A percentile compares a stretch with the other conserved stretches of the same genome.
phyloP scores from a whole-genome alignment of 2,329 filamentous ascomycete genomes.

The Fusarium lyarnte region DNA sequence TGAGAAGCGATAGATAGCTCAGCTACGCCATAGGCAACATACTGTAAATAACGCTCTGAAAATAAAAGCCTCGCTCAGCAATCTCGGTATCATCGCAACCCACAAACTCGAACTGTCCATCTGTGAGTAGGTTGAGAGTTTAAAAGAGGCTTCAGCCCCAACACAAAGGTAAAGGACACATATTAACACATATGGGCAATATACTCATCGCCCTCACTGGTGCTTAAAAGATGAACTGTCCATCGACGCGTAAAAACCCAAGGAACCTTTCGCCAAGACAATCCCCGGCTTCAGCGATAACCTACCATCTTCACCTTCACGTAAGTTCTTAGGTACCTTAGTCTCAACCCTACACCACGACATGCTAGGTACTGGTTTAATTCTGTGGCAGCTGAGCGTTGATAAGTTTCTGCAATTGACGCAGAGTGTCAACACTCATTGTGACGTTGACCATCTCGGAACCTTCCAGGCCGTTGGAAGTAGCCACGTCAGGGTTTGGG shows the following conservation, averaged over 20 bases:
- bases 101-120: fast-evolving
- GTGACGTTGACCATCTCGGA: conserved; percentile 42
- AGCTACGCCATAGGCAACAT: fast-evolving
- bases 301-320: fast-evolving
- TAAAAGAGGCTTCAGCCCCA: too few relatives aligned
- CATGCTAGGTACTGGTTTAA: not conserved
- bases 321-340: too few relatives aligned
- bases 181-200: too few relatives aligned
- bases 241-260: not conserved
- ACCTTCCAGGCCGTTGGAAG: conserved; percentile 45
- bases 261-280: fast-evolving
- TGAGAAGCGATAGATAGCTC: conserved; percentile 48
- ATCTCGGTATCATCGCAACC: fast-evolving
- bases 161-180: too few relatives aligned
- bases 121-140: too few relatives aligned
- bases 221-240: too few relatives aligned
- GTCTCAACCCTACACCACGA: too few relatives aligned
- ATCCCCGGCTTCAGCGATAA: fast-evolving
- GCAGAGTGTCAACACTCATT: conserved; percentile 44
- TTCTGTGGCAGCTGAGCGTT: conserved; percentile 14
- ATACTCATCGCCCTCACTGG: too few relatives aligned
- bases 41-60: not conserved
- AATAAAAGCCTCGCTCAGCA: not conserved
- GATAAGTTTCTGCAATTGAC: conserved; percentile 42
- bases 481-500: conserved; percentile 53